Evolutionary conservation across 768 basidiomycete species (phyloP), one percentile per base, ranked within the genome.

Genomic region (Pilatotrama ljubarskyi): DNA sequence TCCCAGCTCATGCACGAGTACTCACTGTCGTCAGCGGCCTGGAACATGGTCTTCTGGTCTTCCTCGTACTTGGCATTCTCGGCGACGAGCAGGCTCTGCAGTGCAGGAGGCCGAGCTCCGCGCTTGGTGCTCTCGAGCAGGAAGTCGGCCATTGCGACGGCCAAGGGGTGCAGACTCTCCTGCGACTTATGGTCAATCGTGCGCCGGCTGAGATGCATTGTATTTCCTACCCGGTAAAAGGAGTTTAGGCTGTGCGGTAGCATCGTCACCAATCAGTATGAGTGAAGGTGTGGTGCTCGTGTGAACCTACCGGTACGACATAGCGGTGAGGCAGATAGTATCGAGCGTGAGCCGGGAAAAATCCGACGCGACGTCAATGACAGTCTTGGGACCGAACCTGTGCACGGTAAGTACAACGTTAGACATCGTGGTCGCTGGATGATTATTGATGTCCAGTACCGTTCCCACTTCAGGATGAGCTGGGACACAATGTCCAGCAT

Each of bases 311-410:
- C 75, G 69, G 58, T 79, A 71, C 0, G 70, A 73, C 77, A 80
- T 79, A 26, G 78, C 73, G 61, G 77, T 79, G 22, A 76, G 72
- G 0, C 77, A 74, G 55, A 82, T 73, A 1, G 80, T 77, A 59
- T 82, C 81, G 25, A 82, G 70, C 0, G 81, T 76, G 14, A 81
- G 72, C 20, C 78, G 72, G 29, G 81, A 81, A 61, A 78, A 80
- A 64, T 82, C 80, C 29, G 75, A 75, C 0, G 76, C 70, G 8
- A 77, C 75, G 41, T 79, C 76, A 50, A 82, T 77, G 24, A 70
- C 58, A 18, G 73, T 63, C 5, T 74, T 68, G 5, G 77, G 71
- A 18, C 80, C 80, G 59, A 80, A 80, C 17, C 79, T 80, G 43
- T 10, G 10, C 22, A 37, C 11, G 2, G 15, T 13, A 48, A 13